Evolutionary conservation across 1,284 basidiomycete genomes (phyloP).

Genomic region (Laetiporus sulphureus): DNA sequence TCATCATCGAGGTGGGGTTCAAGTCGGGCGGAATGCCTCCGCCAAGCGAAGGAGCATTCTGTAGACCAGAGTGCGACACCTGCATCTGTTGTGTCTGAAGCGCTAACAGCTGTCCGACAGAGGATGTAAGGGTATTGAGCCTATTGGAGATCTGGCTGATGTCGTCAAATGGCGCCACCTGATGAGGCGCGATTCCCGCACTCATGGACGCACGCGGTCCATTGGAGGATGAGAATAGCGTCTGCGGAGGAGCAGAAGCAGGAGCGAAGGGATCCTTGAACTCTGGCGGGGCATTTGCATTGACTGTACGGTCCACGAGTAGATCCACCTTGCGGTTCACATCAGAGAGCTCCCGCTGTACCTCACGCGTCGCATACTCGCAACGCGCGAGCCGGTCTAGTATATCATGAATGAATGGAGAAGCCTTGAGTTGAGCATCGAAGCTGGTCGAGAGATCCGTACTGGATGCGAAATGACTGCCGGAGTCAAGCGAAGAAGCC

Average conservation of each 20-base stretch:
- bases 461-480: slow-evolving; percentile 48
- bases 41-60: slow-evolving; percentile 33
- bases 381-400: slow-evolving; percentile 68
- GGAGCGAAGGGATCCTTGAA: slow-evolving; percentile 75
- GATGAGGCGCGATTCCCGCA: slow-evolving; percentile 61
- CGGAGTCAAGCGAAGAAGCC: slow-evolving; percentile 70
- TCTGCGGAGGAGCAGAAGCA: slow-evolving; percentile 18
- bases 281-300: slow-evolving; percentile 44
- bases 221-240: slow-evolving; percentile 30
- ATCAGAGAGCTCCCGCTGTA: slow-evolving; percentile 68
- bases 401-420: slow-evolving; percentile 70
- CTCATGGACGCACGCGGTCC: slow-evolving; percentile 54
- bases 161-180: slow-evolving; percentile 59
- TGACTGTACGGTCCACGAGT: slow-evolving; percentile 60
- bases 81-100: slow-evolving; percentile 69
- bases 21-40: slow-evolving; percentile 40
- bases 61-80: slow-evolving; percentile 30
- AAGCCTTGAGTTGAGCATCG: slow-evolving; percentile 66
- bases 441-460: slow-evolving; percentile 42
- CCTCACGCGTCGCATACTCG: slow-evolving; percentile 65
- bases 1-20: slow-evolving; percentile 40
- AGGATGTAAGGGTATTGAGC: slow-evolving; percentile 74
- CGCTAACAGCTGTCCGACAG: slow-evolving; percentile 80
- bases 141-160: slow-evolving; percentile 74
- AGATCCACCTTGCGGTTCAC: slow-evolving; percentile 73